Base-by-base conservation (phyloP, 177 flowering plant species). In the Vitis hybrid region DNA sequence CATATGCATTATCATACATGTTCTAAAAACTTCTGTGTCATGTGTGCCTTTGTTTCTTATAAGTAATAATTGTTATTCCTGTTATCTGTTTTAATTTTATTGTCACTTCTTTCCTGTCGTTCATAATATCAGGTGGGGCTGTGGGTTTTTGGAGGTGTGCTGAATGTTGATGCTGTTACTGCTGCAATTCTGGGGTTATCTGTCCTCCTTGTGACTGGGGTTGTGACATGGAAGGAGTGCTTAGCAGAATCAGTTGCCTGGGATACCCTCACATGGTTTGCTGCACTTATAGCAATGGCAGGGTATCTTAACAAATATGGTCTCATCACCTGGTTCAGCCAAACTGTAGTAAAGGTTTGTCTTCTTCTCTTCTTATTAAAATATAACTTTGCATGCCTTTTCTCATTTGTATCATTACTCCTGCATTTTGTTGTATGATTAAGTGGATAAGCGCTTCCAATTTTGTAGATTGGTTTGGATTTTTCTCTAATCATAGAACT, bases 251-350 rank as follows among this genome's bases (percentile, higher is more conserved):
- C 89, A 10, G 94, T 93, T 68, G 98, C 99, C 34, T 95, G 99
- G 99, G 99, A 95, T 74, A 95, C 99, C 62, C 95, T 95, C 2
- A 91, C 99, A 4, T 95, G 99, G 99, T 95, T 95, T 83, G 99
- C 99, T 70, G 99, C 98, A 15, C 97, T 95, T 13, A 93, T 95
- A 76, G 99, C 98, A 66, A 95, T 95, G 99, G 99, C 99, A 69
- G 94, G 98, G 8, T 93, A 95, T 78, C 90, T 95, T 19, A 95
- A 93, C 85, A 91, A 95, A 79, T 93, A 93, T 65, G 98, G 99
- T 65, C 94, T 95, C 63, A 89, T 95, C 70, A 70, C 94, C 55
- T 93, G 99, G 98, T 93, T 93, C 80, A 93, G 98, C 73, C 83
- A 93, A 72, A 84, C 96, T 54, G 98, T 95, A 1, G 99, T 93